Conservation (phyloP, 2,329 filamentous ascomycete genomes). For the Emmonsia crescens region DNA sequence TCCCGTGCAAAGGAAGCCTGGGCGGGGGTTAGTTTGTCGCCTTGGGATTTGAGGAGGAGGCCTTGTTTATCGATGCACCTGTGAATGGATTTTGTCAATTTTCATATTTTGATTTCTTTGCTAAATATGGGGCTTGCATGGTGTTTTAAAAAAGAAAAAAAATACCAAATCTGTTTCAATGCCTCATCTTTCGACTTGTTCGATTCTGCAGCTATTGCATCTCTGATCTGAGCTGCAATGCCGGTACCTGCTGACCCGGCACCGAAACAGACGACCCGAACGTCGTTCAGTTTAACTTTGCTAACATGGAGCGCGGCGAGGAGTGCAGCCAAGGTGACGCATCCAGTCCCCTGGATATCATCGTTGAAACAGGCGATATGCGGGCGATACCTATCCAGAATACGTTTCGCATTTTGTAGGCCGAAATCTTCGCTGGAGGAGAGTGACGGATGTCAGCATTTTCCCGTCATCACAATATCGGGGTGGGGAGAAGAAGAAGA, state of each 20-base stretch:
- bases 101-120: not conserved
- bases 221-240: constrained; percentile 73
- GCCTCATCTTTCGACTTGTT: constrained; percentile 62
- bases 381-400: constrained; percentile 64
- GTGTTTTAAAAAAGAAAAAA: constrained; percentile 12
- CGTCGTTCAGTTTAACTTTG: constrained; percentile 53
- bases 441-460: not conserved
- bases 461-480: not conserved
- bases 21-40: constrained; percentile 51
- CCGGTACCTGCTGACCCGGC: constrained; percentile 73
- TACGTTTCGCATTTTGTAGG: constrained; percentile 59
- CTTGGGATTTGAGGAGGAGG: constrained; percentile 54
- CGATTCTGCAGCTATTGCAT: constrained; percentile 62
- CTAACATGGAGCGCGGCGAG: constrained; percentile 63
- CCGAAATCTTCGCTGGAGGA: constrained; percentile 64
- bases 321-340: constrained; percentile 73
- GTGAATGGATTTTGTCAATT: not conserved
- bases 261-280: constrained; percentile 66
- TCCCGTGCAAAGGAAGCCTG: constrained; percentile 58
- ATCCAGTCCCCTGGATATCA: constrained; percentile 81
- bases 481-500: too few species aligned
- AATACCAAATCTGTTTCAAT: constrained; percentile 63
- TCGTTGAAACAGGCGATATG: constrained; percentile 81
- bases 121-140: not conserved
- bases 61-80: constrained; percentile 77